These are phyloP conservation scores for Cyberlindnera sargentensis DNA, from an alignment of 805 yeast genomes.

Conservation along the genomic window DNA sequence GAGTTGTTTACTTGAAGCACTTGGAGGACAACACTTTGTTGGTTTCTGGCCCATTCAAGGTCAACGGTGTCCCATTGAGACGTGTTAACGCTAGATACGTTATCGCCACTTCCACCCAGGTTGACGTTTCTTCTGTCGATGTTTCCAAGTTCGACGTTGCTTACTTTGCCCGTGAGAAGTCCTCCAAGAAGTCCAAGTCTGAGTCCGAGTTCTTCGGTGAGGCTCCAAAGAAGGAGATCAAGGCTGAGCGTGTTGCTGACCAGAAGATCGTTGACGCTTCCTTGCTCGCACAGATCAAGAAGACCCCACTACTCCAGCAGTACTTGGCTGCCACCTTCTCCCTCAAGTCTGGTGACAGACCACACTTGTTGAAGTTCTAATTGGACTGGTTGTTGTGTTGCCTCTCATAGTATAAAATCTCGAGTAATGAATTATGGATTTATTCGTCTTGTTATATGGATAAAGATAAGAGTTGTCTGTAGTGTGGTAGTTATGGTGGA, in stretches of 20 bases:
- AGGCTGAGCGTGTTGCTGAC: constrained; percentile 92
- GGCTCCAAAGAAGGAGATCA: constrained; percentile 74
- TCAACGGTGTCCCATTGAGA: constrained; percentile 99
- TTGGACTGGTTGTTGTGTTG: not conserved
- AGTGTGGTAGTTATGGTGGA: too few relatives aligned
- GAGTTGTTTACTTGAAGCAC: constrained; percentile 96
- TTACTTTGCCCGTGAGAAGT: constrained; percentile 95
- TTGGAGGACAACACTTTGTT: constrained; percentile 97
- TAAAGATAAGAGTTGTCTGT: not conserved
- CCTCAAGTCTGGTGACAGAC: constrained; percentile 96
- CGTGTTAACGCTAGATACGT: constrained; percentile 98
- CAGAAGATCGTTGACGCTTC: constrained; percentile 95
- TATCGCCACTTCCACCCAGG: constrained; percentile 95
- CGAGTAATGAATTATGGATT: constrained; percentile 19
- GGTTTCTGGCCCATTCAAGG: constrained; percentile 98
- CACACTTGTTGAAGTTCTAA: constrained; percentile 97
- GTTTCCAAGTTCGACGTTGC: constrained; percentile 88
- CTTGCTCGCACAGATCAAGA: constrained; percentile 87
- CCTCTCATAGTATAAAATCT: constrained; percentile 14
- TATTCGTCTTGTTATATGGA: constrained; percentile 18
- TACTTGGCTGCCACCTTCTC: constrained; percentile 95
- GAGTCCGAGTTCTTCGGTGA: constrained; percentile 89
- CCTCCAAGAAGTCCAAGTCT: constrained; percentile 74
- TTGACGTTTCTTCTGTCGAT: constrained; percentile 70
- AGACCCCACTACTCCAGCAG: constrained; percentile 95